A percentile compares a stretch with the other conserved stretches of the same genome.
Evolutionary conservation across 345 rosid species (phyloP).

Genomic region (Salix viminalis): DNA sequence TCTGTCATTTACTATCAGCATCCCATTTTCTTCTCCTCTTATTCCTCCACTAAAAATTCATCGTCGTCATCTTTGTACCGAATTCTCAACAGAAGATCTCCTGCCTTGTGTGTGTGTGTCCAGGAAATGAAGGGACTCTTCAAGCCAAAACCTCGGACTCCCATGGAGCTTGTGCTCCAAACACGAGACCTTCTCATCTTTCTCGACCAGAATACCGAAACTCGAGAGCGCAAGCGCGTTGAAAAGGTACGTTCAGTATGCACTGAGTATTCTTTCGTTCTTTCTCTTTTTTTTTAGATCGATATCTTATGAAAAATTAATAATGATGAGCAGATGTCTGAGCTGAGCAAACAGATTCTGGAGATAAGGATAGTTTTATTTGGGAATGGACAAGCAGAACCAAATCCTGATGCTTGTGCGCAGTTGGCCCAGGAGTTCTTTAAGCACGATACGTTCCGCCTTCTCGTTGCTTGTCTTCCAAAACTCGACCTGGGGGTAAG

Average conservation of each 20-base stretch:
- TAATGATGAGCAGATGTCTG: constrained; percentile 52
- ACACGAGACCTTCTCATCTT: constrained; percentile 39
- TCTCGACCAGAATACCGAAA: constrained; percentile 14
- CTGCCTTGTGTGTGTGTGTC: background rate
- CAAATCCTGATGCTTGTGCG: constrained; percentile 79
- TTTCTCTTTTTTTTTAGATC: background rate
- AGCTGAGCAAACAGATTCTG: constrained; percentile 55
- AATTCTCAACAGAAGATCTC: too few relatives aligned
- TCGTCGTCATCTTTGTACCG: background rate
- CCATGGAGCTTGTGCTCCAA: constrained; percentile 38
- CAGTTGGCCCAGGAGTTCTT: constrained; percentile 86
- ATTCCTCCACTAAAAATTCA: background rate
- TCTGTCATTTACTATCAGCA: background rate
- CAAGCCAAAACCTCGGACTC: constrained; percentile 44
- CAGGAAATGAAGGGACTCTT: constrained; percentile 43
- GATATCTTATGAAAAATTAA: too few relatives aligned
- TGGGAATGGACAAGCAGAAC: constrained; percentile 86
- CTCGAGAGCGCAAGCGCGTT: constrained; percentile 40
- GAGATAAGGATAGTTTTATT: constrained; percentile 77
- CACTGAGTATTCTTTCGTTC: background rate
- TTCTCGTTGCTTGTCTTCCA: constrained; percentile 65
- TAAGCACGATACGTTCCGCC: constrained; percentile 62
- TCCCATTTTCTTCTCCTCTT: background rate
- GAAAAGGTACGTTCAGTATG: constrained; percentile 32
- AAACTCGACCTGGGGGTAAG: constrained; percentile 77